A percentile compares a stretch with the other conserved stretches of the same genome.
phyloP scores from a whole-genome alignment of 2,329 filamentous ascomycete genomes.

The Diplodia scrobiculata region DNA sequence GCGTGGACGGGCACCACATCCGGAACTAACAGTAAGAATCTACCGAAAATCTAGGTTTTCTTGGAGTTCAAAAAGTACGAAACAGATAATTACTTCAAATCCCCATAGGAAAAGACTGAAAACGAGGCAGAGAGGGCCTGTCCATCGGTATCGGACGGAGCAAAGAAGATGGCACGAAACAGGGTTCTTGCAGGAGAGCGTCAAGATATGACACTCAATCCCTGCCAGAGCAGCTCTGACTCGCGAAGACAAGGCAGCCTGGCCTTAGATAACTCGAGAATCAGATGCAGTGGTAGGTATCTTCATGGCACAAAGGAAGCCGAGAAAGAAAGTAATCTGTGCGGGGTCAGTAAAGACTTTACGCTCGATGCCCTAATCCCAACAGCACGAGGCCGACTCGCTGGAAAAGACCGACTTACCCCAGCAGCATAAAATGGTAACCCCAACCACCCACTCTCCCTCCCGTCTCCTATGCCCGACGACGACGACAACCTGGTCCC shows the following conservation, averaged over 20 bases:
- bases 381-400: background rate
- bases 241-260: background rate
- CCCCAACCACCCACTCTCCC: constrained; percentile 9
- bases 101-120: too few relatives aligned
- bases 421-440: constrained; percentile 25
- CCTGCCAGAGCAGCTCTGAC: background rate
- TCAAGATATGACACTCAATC: too few relatives aligned
- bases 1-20: too few relatives aligned
- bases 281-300: background rate
- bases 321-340: constrained; percentile 21
- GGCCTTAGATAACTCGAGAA: background rate
- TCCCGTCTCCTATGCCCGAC: background rate
- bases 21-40: too few relatives aligned
- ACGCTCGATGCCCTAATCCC: background rate
- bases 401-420: background rate
- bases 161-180: too few relatives aligned
- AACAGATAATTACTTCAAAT: too few relatives aligned
- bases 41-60: too few relatives aligned
- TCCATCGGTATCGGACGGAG: too few relatives aligned
- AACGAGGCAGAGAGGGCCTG: too few relatives aligned
- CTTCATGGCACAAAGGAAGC: background rate
- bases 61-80: too few relatives aligned
- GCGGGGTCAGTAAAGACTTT: background rate
- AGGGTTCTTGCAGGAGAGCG: too few relatives aligned
- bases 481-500: constrained; percentile 5